These are phyloP conservation scores for Ceratocystis diversiconidia DNA, from an alignment of 2,329 filamentous ascomycete genomes.

Conservation along the genomic window DNA sequence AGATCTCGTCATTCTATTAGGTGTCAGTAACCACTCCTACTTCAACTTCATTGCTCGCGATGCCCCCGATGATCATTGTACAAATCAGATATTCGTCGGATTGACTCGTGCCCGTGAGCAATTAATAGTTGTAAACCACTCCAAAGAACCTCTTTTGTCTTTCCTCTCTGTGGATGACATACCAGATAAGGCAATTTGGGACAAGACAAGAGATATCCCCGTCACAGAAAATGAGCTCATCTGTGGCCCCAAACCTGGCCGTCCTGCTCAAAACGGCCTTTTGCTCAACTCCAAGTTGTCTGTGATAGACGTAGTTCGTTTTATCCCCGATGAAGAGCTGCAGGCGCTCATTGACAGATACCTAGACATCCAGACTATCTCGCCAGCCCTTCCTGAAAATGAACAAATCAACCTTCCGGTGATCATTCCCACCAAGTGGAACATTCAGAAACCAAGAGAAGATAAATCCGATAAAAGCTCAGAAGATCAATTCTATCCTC, in stretches of 20 bases:
- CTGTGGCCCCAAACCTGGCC: constrained; percentile 6
- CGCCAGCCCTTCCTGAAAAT: not conserved
- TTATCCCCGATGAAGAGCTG: constrained; percentile 21
- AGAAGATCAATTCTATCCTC: constrained; percentile 10
- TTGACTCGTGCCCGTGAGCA: constrained; percentile 23
- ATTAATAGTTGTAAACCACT: constrained; percentile 23
- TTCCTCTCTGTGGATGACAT: constrained; percentile 19
- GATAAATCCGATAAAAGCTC: not conserved
- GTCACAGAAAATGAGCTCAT: not conserved
- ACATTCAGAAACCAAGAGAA: not conserved
- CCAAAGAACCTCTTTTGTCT: constrained; percentile 20
- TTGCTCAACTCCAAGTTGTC: not conserved
- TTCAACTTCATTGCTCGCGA: constrained; percentile 22
- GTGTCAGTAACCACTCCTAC: constrained; percentile 21
- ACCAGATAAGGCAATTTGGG: constrained; percentile 6
- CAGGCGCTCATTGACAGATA: constrained; percentile 18
- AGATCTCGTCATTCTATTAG: constrained; percentile 23
- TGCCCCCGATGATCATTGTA: constrained; percentile 23
- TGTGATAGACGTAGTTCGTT: constrained; percentile 21
- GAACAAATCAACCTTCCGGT: constrained; percentile 20
- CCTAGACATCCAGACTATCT: constrained; percentile 18
- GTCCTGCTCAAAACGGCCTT: not conserved
- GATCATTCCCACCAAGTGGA: constrained; percentile 19
- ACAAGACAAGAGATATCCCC: constrained; percentile 8
- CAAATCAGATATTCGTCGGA: constrained; percentile 24